Evolutionary conservation across 352 stramenopile species (phyloP), one percentile per base, ranked within the genome.

Genomic region (Aphanomyces astaci): DNA sequence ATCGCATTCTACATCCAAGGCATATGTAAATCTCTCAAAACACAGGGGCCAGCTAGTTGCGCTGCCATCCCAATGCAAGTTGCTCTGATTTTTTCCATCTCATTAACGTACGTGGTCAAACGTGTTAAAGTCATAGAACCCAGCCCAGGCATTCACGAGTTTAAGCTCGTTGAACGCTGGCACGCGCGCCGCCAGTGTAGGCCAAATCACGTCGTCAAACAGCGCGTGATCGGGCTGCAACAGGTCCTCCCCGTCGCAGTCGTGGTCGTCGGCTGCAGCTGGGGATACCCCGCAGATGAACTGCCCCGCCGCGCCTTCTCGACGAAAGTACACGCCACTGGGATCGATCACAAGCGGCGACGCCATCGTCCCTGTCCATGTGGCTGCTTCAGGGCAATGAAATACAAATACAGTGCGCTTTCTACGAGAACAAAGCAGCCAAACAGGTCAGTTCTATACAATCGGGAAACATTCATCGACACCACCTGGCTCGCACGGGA

Each of bases 121-220:
- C 19, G 82, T 92, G 75, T 94, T 92, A 79, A 88, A 94, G 64
- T 94, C 86, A 72, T 94, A 94, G 72, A 84, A 94, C 7, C 86
- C 86, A 30, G 86, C 79, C 86, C 86, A 94, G 5, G 78, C 72
- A 45, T 78, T 87, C 27, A 89, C n/a, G 2, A 92, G 63, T 67
- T 94, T 92, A 70, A 94, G 85, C 33, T 78, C 79, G 60, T 94
- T 84, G 46, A 94, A 92, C 22, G 80, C 73, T 31, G 85, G 78
- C 11, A 94, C 84, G 27, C 86, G 81, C 52, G 79, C 70, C 2
- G 86, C 86, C 45, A 94, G 89, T 17, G 82, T 90, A 17, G 86
- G 86, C 86, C 86, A 94, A 65, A 92, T 86, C 22, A 87, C 62
- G 48, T 90, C 76, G 49, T 91, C 83, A 45, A 92, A 94, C 40